Conservation (phyloP, 2,329 filamentous ascomycete species). For the Laburnicola sp. region DNA sequence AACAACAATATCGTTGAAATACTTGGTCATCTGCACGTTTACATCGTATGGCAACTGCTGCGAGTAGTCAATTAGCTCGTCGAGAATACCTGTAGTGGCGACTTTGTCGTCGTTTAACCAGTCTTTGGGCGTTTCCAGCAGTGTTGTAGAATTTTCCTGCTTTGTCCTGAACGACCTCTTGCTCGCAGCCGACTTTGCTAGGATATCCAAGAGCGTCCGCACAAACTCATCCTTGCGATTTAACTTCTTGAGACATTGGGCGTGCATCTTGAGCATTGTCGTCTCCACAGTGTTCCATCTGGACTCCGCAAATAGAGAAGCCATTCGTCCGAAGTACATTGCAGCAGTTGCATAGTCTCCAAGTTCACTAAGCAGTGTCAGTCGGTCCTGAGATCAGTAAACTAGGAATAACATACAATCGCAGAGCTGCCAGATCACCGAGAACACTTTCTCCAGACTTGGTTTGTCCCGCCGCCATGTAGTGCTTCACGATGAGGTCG, state of each 20-base stretch:
- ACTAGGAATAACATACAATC: slow-evolving; percentile 55
- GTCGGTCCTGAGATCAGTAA: background rate
- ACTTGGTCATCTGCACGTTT: slow-evolving; percentile 68
- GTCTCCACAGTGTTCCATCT: slow-evolving; percentile 81
- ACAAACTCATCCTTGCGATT: slow-evolving; percentile 78
- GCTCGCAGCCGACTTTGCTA: slow-evolving; percentile 64
- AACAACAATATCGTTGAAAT: slow-evolving; percentile 72
- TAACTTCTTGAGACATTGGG: slow-evolving; percentile 76
- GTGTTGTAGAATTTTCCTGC: slow-evolving; percentile 12
- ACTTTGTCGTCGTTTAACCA: slow-evolving; percentile 48
- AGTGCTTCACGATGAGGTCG: slow-evolving; percentile 80
- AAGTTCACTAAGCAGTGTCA: slow-evolving; percentile 52
- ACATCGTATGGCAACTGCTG: slow-evolving; percentile 62
- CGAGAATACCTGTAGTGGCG: slow-evolving; percentile 43
- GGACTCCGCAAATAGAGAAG: slow-evolving; percentile 75
- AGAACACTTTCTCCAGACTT: slow-evolving; percentile 77
- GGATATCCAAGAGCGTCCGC: slow-evolving; percentile 71
- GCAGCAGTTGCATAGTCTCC: slow-evolving; percentile 74
- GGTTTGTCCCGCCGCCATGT: slow-evolving; percentile 73
- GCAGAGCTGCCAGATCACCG: slow-evolving; percentile 83
- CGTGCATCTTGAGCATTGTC: slow-evolving; percentile 83
- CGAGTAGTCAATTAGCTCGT: slow-evolving; percentile 54
- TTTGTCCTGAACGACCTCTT: slow-evolving; percentile 32
- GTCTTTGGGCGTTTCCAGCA: slow-evolving; percentile 16
- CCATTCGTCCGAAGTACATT: slow-evolving; percentile 75